Base-by-base conservation (phyloP, 2,329 filamentous ascomycete genomes). In the Fragosphaeria purpurea region DNA sequence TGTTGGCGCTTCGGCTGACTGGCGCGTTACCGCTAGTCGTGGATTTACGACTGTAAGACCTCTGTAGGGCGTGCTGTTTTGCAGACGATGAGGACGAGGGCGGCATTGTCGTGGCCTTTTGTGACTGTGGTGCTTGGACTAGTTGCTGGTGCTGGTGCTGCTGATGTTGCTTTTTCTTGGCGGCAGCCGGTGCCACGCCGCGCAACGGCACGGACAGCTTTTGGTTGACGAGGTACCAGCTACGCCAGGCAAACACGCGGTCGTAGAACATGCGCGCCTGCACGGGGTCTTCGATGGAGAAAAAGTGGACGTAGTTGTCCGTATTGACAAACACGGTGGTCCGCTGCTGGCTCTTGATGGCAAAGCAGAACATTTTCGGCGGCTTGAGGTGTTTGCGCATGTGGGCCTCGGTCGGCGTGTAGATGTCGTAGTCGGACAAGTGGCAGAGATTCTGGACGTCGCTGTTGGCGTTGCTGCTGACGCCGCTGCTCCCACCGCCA, bases 341-440 rank as follows among this genome's bases (percentile, higher is more conserved):
- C 66, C 91, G 95, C 62, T 95, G 85, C 68, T 95, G 89, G 59
- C 87, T 94, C 68, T 95, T 96, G 59, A 97, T 76, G 1, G 88
- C 90, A 60, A 86, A 91, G 67, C 88, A 95, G 58, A 82, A 76
- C 61, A 83, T 86, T 66, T 93, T 95, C 0, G 91, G 91, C 1
- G 89, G 85, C 60, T 85, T 89, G 48, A 96, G 74, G 56, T 80
- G 76, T 60, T 84, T 86, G 39, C 79, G 74, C 55, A 81, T 68
- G 57, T 88, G 82, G 43, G 79, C 76, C 47, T 79, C 74, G 5
- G 82, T 88, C 2, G 88, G 85, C 1, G 75, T 79, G 67, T 96
- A 96, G 46, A 96, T 85, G 62, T 97, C 91, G 64, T 91, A 96
- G 66, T 96, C 90, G 3, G 87, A 88, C 45, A 97, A 66, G 66